Base-by-base conservation (phyloP, 2,329 filamentous ascomycete species). In the Cordyceps fumosorosea region DNA sequence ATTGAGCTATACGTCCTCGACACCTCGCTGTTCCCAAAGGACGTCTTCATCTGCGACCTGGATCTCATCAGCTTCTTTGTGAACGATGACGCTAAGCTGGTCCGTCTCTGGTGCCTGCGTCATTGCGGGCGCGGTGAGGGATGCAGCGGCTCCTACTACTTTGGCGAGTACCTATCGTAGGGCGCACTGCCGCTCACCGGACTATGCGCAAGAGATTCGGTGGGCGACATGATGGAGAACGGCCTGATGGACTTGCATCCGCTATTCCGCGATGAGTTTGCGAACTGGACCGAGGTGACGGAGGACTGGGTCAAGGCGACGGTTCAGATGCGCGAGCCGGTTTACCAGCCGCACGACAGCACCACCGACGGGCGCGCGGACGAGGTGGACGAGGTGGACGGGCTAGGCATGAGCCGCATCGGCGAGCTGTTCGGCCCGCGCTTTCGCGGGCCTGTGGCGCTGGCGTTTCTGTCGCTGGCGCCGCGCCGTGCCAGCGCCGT, bases 151-250 rank as follows among this genome's bases (percentile, higher is more conserved):
- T 18, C 54, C 2, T 61, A 45, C 47, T 53, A 51, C 40, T 60
- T 53, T 8, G 62, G 62, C 52, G 62, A 64, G 53, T 61, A 57
- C 26, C 57, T 64, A 5, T 56, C 29, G 24, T 57, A 64, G 29
- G 57, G 62, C 8, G 34, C 57, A 18, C 57, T 64, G 16, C 42
- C 44, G 12, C 51, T 61, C 14, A 22, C 34, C 10, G 57, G 57
- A 32, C 34, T 22, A 16, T 56, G 32, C 44, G 20, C 48, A 11
- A 47, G 26, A 16, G 57, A 51, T 5, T 44, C 45, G 12, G 62
- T 52, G 12, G 16, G 48, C 12, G 22, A 52, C n/a, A 60, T 64
- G 52, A 16, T 61, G 4, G 52, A 53, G 42, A 40, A 7, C 20
- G 56, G 56, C n/a, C 29, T 58, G 44, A 26, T 58, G 26, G 45